Evolutionary conservation across 805 yeast species (phyloP), one percentile per base, ranked within the genome.

Genomic region (Ogataea pilisensis): DNA sequence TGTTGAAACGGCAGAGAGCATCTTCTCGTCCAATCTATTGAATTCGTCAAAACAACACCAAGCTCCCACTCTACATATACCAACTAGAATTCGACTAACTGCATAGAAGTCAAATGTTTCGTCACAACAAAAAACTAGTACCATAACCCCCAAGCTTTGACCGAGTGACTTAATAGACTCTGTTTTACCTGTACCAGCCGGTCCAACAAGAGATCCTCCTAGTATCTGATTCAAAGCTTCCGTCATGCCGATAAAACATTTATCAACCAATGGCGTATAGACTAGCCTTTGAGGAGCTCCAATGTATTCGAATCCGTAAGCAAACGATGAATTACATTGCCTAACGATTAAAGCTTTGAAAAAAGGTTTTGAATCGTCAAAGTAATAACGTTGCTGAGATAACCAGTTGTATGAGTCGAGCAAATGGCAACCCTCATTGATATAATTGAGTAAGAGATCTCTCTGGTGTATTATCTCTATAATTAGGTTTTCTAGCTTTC

Each of bases 11-110:
- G 96, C 90, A 62, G 96, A 87, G 35, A 91, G 65, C 43, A 82
- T 82, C 12, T 70, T 72, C 43, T 75, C 76, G 30, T 79, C 82
- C 24, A 91, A 70, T 46, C 98, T 70, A 55, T 91, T 91, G 55
- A 91, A 90, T 59, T 91, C 98, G 60, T 91, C 98, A 64, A 91
- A 91, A 61, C 98, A 91, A 4, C 90, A 95, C 95, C 96, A 91
- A 1, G 89, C 82, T 1, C 96, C 96, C 6, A 88, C 76, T 45
- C 80, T 80, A 44, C 90, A 81, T 8, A 89, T 68, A 35, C 98
- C 98, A 18, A 77, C 54, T 25, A 91, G 65, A 19, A 91, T 76
- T 34, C 97, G 66, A 9, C 86, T 78, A 60, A 91, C 82, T 0
- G 95, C 75, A 41, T 75, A 82, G 53, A 74, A 84, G 53, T 90